Percentiles rank a stretch among this genome's conserved stretches.
phyloP scores from a whole-genome alignment of 163 green algal genomes.

The Chlorella variabilis region DNA sequence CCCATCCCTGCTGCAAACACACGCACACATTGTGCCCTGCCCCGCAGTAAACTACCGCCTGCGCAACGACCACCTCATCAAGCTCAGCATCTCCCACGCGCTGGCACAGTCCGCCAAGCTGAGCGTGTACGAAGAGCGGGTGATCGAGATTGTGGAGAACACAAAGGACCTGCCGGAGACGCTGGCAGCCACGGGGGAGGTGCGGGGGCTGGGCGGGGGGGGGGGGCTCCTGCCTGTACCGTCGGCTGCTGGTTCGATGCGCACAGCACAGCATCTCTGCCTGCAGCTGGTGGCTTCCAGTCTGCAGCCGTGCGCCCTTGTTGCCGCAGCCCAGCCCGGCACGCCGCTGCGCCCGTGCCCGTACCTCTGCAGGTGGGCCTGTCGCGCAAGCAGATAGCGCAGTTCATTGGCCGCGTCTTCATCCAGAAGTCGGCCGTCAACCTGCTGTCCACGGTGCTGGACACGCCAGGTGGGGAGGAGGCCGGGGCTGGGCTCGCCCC shows the following conservation, averaged over 20 bases:
- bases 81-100: conserved; percentile 84
- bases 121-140: conserved; percentile 74
- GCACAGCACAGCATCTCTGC: neutral
- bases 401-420: conserved; percentile 85
- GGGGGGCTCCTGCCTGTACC: neutral
- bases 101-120: conserved; percentile 83
- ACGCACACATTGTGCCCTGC: too few species aligned
- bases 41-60: conserved; percentile 59
- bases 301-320: neutral
- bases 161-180: conserved; percentile 85
- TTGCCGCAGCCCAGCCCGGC: too few species aligned
- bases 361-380: conserved; percentile 57
- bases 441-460: conserved; percentile 76
- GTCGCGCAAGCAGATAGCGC: conserved; percentile 73
- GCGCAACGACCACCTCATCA: conserved; percentile 70
- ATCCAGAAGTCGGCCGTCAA: conserved; percentile 85
- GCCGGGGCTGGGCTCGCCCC: too few species aligned
- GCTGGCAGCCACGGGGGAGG: conserved; percentile 64
- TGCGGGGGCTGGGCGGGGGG: neutral
- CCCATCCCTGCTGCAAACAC: too few species aligned
- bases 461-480: neutral
- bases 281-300: too few species aligned
- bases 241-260: neutral
- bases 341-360: too few species aligned
- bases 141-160: conserved; percentile 77